Evolutionary conservation across 257 asterid genomes (phyloP).

Genomic region (Solanum pennellii): DNA sequence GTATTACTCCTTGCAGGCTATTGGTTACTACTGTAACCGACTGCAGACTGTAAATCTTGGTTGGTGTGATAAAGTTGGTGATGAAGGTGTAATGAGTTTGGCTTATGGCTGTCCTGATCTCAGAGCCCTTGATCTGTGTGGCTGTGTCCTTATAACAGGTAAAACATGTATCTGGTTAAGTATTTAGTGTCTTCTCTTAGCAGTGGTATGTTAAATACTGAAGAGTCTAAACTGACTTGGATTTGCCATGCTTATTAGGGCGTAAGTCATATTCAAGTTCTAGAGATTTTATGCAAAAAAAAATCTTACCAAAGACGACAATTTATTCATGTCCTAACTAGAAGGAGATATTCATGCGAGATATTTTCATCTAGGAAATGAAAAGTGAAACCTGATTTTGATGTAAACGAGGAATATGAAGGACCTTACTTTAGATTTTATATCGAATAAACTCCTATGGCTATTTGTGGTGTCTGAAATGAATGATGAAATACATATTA

Average conservation of each 20-base stretch:
- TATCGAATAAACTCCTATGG: background rate
- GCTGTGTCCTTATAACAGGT: conserved; percentile 95
- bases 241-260: background rate
- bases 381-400: background rate
- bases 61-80: conserved; percentile 91
- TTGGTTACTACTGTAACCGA: conserved; percentile 72
- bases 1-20: conserved; percentile 38
- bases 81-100: conserved; percentile 86
- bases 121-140: conserved; percentile 77
- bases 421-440: background rate
- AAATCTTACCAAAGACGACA: background rate
- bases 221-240: background rate
- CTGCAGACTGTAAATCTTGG: conserved; percentile 78
- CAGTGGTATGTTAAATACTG: background rate
- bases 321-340: background rate
- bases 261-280: background rate
- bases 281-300: background rate
- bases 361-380: background rate
- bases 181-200: background rate
- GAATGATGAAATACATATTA: background rate
- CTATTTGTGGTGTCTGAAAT: background rate
- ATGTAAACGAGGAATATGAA: background rate
- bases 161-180: background rate
- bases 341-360: background rate
- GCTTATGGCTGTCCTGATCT: conserved; percentile 96